A percentile compares a stretch with the other conserved stretches of the same genome.
Conservation (phyloP, 2,329 filamentous ascomycete genomes). For the Botrytis squamosa region DNA sequence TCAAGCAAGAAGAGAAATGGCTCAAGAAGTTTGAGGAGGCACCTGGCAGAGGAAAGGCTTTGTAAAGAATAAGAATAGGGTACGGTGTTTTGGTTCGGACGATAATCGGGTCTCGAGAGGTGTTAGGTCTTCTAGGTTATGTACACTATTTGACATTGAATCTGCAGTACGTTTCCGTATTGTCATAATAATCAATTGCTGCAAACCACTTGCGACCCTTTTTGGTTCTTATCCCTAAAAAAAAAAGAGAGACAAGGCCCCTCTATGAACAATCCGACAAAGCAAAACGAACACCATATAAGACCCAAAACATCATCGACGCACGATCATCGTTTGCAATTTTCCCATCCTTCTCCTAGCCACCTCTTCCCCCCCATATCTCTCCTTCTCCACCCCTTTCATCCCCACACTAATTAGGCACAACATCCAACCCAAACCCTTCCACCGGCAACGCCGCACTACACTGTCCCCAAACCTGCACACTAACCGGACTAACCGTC, state of each 20-base stretch:
- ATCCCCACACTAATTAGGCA: neutral
- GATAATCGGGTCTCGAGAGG: neutral
- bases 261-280: neutral
- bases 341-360: neutral
- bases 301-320: neutral
- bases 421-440: neutral
- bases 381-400: neutral
- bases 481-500: neutral
- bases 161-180: neutral
- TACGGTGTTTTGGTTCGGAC: neutral
- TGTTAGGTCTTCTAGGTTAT: neutral
- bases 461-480: neutral
- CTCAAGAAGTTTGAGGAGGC: slow-evolving; percentile 50
- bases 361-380: too few relatives aligned
- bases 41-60: slow-evolving; percentile 48
- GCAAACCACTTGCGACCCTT: neutral
- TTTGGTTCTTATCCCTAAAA: neutral
- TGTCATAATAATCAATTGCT: neutral
- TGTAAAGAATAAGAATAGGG: neutral
- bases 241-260: neutral
- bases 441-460: neutral
- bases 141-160: neutral
- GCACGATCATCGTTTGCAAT: neutral
- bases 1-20: slow-evolving; percentile 54
- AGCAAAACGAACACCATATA: neutral